phyloP scores from a whole-genome alignment of 345 rosid species.

The Brassica juncea region DNA sequence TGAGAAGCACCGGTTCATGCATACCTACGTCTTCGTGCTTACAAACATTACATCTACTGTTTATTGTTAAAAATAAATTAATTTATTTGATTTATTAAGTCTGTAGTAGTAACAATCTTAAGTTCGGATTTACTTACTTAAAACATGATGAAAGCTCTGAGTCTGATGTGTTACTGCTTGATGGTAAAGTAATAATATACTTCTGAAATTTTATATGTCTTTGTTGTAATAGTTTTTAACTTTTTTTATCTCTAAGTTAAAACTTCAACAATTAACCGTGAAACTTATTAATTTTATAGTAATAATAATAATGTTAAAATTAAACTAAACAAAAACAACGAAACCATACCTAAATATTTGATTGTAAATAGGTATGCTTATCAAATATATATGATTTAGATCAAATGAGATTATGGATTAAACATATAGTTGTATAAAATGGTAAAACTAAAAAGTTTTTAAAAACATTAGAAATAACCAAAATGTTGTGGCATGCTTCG shows the following conservation, averaged over 20 bases:
- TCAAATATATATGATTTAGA: neutral
- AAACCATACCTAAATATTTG: neutral
- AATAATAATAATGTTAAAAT: neutral
- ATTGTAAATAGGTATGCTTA: neutral
- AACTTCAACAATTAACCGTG: neutral
- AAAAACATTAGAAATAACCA: neutral
- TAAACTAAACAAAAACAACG: neutral
- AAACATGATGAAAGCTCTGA: neutral
- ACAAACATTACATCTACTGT: neutral
- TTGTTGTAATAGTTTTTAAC: neutral
- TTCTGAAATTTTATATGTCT: neutral
- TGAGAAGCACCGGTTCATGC: slow-evolving; percentile 31
- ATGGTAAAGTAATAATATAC: neutral
- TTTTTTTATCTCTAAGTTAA: too few relatives aligned
- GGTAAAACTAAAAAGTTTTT: too few relatives aligned
- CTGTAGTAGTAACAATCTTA: neutral
- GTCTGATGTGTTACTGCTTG: neutral
- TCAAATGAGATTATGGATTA: neutral
- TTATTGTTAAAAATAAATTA: neutral
- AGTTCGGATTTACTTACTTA: neutral
- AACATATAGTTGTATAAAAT: neutral
- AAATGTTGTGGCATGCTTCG: neutral
- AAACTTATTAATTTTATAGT: too few relatives aligned
- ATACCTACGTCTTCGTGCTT: slow-evolving; percentile 39
- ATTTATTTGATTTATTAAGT: neutral